Base-by-base conservation (phyloP, 2,329 filamentous ascomycete species). In the Colletotrichum brevisporum region DNA sequence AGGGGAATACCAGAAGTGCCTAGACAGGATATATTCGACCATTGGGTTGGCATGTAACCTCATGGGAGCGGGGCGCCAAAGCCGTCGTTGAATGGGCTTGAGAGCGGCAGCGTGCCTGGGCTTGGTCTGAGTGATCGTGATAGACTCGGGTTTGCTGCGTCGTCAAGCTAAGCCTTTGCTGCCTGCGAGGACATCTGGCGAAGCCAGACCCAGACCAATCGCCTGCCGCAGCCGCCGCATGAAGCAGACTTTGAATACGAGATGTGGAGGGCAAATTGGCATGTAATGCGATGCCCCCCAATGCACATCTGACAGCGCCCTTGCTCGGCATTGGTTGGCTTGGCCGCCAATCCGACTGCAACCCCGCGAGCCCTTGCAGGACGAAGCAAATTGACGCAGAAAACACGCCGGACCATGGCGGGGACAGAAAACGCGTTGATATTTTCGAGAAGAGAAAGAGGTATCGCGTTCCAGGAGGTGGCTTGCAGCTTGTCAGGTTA, bases 261-360 rank as follows among this genome's bases (percentile, higher is more conserved):
- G 50, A 61, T 55, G 16, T 10, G 18, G 24, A 39, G 16, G 18
- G 39, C 8, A 56, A 15, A 45, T 50, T 61, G 41, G 15, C 24
- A 56, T 55, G 31, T 53, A 64, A 55, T 54, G 16, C 18, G 21
- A 41, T 55, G 57, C 57, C 51, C 24, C 18, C 52, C 26, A 47
- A 51, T 67, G 64, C 51, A 21, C 18, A 55, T 63, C 52, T 51
- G 64, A 51, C 64, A 67, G 64, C 31, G 51, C 24, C 36, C 24
- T 60, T 13, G 43, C 31, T 43, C 36, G 31, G 31, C 43, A 62
- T 55, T 55, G 58, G 57, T 45, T 41, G 31, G 15, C 41, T 26
- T 63, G 58, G 45, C 43, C 24, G 26, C 52, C 24, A 51, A 27
- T 43, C 12, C 21, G 6, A 51, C 21, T 27, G 31, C 24, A 41